phyloP scores from a whole-genome alignment of 2,329 filamentous ascomycete genomes.

The Exophiala sp. region DNA sequence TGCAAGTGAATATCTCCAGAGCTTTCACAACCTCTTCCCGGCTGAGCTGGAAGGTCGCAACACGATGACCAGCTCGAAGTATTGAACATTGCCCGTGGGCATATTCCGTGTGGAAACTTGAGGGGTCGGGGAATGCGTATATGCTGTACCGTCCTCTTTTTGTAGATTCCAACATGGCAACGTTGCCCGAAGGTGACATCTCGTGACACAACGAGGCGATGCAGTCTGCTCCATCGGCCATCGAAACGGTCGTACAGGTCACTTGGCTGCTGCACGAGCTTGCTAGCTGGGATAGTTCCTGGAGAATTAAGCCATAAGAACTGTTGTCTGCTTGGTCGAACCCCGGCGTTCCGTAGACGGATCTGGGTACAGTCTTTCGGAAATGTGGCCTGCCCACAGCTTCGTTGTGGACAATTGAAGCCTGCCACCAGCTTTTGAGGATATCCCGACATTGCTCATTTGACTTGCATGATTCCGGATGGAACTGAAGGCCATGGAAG shows the following conservation, averaged over 20 bases:
- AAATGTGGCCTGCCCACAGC: background rate
- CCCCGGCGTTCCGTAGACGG: background rate
- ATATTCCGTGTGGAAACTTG: conserved; percentile 55
- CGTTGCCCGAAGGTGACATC: conserved; percentile 1
- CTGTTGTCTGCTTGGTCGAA: background rate
- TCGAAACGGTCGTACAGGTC: background rate
- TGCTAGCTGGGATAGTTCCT: background rate
- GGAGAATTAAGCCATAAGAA: background rate
- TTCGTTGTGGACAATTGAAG: conserved; percentile 58
- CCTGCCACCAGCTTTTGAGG: conserved; percentile 68
- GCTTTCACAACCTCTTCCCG: conserved; percentile 5
- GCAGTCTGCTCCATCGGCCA: conserved; percentile 24
- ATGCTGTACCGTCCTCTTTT: conserved; percentile 63
- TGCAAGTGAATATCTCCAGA: conserved; percentile 14
- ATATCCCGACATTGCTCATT: conserved; percentile 55
- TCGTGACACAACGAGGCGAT: conserved; percentile 19
- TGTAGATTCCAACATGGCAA: conserved; percentile 36
- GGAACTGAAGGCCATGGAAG: conserved; percentile 84
- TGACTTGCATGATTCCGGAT: conserved; percentile 85
- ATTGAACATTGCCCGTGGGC: conserved; percentile 1
- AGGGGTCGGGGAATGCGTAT: conserved; percentile 58
- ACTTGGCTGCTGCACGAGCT: conserved; percentile 2
- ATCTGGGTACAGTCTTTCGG: background rate
- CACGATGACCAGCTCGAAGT: background rate
- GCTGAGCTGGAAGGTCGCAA: background rate